phyloP scores from a whole-genome alignment of 2,329 filamentous ascomycete genomes.

The Fusarium brachygibbosum region DNA sequence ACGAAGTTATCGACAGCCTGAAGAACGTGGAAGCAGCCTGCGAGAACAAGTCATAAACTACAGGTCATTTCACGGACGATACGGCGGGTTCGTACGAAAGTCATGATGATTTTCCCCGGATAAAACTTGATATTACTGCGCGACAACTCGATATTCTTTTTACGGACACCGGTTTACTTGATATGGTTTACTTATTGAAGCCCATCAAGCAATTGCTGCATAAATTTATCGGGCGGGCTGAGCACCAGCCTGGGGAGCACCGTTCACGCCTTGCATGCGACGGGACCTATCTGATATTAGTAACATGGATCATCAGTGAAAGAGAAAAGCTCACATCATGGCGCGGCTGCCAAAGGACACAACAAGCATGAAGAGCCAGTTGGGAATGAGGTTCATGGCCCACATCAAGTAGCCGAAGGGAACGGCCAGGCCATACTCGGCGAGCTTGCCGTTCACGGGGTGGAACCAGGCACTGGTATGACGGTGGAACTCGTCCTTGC shows the following conservation, averaged over 20 bases:
- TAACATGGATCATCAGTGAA: constrained; percentile 9
- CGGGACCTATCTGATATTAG: constrained; percentile 55
- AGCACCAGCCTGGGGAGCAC: constrained; percentile 33
- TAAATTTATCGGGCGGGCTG: constrained; percentile 39
- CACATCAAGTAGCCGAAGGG: constrained; percentile 78
- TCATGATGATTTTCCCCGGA: constrained; percentile 21
- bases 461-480: constrained; percentile 75
- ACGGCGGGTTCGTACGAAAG: constrained; percentile 34
- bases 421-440: constrained; percentile 71
- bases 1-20: constrained; percentile 78
- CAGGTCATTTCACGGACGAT: constrained; percentile 33
- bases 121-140: constrained; percentile 33
- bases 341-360: constrained; percentile 79
- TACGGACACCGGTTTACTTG: constrained; percentile 24
- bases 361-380: constrained; percentile 83
- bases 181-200: constrained; percentile 24
- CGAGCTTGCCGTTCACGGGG: constrained; percentile 78
- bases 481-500: constrained; percentile 62
- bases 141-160: constrained; percentile 29
- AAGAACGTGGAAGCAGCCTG: constrained; percentile 69
- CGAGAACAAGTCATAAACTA: constrained; percentile 59
- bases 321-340: constrained; percentile 74
- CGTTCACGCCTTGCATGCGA: constrained; percentile 50
- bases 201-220: constrained; percentile 2
- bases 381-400: constrained; percentile 74